These are phyloP conservation scores for Paramarasmius palmivorus DNA, from an alignment of 1,284 basidiomycete genomes.

Conservation along the genomic window DNA sequence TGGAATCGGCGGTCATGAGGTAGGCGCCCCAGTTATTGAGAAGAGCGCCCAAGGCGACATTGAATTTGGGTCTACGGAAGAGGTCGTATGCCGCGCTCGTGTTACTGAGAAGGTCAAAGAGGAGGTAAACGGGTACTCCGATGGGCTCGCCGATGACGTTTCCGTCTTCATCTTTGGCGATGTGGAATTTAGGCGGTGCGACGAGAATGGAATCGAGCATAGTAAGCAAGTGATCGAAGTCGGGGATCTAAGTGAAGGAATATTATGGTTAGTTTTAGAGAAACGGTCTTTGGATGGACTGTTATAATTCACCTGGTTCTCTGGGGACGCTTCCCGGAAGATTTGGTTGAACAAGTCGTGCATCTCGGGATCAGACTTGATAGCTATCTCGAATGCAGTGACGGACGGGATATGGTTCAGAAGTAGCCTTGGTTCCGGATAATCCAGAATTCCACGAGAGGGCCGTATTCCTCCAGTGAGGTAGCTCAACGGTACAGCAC, in stretches of 20 bases:
- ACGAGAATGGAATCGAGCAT: slow-evolving; percentile 17
- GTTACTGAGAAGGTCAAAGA: slow-evolving; percentile 25
- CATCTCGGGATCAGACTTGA: slow-evolving; percentile 11
- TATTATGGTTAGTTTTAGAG: background rate
- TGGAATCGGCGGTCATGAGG: slow-evolving; percentile 10
- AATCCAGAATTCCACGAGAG: too few species aligned
- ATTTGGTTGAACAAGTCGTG: slow-evolving; percentile 12
- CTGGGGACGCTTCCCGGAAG: slow-evolving; percentile 15
- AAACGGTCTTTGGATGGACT: too few species aligned
- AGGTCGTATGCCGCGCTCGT: slow-evolving; percentile 22
- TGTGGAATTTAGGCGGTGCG: slow-evolving; percentile 15
- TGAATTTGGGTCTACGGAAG: slow-evolving; percentile 16
- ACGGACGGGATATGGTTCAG: too few species aligned
- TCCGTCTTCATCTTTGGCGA: slow-evolving; percentile 15
- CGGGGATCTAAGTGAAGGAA: slow-evolving; percentile 8
- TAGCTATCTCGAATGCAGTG: slow-evolving; percentile 11
- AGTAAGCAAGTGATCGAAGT: slow-evolving; percentile 12
- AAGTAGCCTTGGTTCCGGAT: too few species aligned
- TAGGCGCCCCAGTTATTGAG: slow-evolving; percentile 12
- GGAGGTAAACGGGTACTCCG: slow-evolving; percentile 20
- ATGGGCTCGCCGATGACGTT: slow-evolving; percentile 19
- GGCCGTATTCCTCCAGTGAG: too few species aligned
- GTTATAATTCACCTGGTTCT: slow-evolving; percentile 8
- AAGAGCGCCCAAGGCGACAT: slow-evolving; percentile 8
- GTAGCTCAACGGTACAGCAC: too few species aligned